phyloP scores from a whole-genome alignment of 2,329 filamentous ascomycete genomes.

The Saccharata proteae region DNA sequence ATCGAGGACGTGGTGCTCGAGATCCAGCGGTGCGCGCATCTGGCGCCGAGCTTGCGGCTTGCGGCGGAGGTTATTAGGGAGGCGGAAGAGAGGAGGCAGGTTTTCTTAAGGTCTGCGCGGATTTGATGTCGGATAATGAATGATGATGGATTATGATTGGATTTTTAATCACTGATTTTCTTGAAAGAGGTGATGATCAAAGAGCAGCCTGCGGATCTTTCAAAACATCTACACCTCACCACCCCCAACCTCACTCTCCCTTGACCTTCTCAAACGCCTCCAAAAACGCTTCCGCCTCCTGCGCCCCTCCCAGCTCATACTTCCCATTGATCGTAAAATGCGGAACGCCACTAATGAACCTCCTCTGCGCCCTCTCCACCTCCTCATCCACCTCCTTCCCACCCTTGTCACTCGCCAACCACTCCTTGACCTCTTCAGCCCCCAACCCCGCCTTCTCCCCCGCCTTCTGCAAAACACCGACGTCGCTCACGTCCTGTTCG shows the following conservation, averaged over 20 bases:
- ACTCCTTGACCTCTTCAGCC: constrained; percentile 29
- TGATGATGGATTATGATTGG: too few relatives aligned
- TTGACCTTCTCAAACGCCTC: constrained; percentile 52
- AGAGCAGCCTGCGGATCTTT: too few relatives aligned
- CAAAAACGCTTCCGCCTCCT: constrained; percentile 56
- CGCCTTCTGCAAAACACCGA: constrained; percentile 26
- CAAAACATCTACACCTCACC: too few relatives aligned
- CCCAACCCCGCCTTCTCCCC: constrained; percentile 33
- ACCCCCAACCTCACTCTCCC: too few relatives aligned
- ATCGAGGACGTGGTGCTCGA: constrained; percentile 68
- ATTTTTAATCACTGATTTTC: too few relatives aligned
- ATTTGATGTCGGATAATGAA: too few relatives aligned
- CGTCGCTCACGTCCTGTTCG: constrained; percentile 35
- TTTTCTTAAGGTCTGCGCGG: constrained; percentile 38
- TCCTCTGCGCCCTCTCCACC: constrained; percentile 30
- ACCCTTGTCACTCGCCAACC: constrained; percentile 32
- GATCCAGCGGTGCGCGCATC: constrained; percentile 59
- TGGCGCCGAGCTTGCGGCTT: constrained; percentile 64
- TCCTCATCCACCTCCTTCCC: constrained; percentile 35
- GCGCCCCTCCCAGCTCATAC: constrained; percentile 58
- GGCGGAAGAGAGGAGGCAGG: constrained; percentile 57
- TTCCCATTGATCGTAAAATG: constrained; percentile 60
- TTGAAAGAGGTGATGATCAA: too few relatives aligned
- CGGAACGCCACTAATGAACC: constrained; percentile 56
- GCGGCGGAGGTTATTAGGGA: constrained; percentile 73